Percentiles rank a stretch among this genome's conserved stretches.
phyloP scores from a whole-genome alignment of 768 basidiomycete species.

The Tulasnella sp. region DNA sequence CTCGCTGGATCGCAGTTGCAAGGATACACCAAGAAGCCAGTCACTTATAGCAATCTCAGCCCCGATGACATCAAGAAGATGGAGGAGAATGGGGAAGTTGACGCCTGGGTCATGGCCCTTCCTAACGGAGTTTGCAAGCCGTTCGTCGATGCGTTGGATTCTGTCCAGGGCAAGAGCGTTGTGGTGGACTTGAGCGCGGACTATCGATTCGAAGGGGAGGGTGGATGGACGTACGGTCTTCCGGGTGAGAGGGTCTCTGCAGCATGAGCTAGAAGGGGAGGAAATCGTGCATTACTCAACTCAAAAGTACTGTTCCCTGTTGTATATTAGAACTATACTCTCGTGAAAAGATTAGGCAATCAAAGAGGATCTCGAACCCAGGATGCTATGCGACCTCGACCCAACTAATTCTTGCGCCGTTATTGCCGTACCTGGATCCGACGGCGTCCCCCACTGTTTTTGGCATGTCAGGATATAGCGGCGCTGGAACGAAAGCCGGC shows the following conservation, averaged over 20 bases:
- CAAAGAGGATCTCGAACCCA: slow-evolving; percentile 92
- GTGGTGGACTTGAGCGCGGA: slow-evolving; percentile 92
- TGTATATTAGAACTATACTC: slow-evolving; percentile 71
- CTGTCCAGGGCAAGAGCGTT: slow-evolving; percentile 64
- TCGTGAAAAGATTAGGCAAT: slow-evolving; percentile 57
- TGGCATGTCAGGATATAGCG: slow-evolving; percentile 90
- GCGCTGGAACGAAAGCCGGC: slow-evolving; percentile 81
- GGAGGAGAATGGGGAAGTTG: slow-evolving; percentile 86
- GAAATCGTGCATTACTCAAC: slow-evolving; percentile 28
- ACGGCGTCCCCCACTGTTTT: slow-evolving; percentile 74
- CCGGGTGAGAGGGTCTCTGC: slow-evolving; percentile 70
- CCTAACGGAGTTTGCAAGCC: slow-evolving; percentile 98
- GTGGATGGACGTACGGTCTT: slow-evolving; percentile 94
- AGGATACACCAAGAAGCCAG: slow-evolving; percentile 69
- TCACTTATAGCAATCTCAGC: slow-evolving; percentile 79
- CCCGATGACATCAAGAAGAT: slow-evolving; percentile 74
- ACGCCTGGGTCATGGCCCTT: slow-evolving; percentile 98
- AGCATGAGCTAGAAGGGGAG: not conserved
- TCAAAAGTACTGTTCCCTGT: slow-evolving; percentile 26
- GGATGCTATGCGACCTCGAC: slow-evolving; percentile 95
- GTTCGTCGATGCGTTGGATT: slow-evolving; percentile 91
- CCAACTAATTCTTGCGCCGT: slow-evolving; percentile 87
- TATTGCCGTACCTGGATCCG: slow-evolving; percentile 64
- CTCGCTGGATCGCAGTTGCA: slow-evolving; percentile 76
- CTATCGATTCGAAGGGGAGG: slow-evolving; percentile 74